Percentiles rank a stretch among this genome's conserved stretches.
These are phyloP conservation scores for Crithidia thermophila DNA, from an alignment of 208 protist species.

Conservation along the genomic window DNA sequence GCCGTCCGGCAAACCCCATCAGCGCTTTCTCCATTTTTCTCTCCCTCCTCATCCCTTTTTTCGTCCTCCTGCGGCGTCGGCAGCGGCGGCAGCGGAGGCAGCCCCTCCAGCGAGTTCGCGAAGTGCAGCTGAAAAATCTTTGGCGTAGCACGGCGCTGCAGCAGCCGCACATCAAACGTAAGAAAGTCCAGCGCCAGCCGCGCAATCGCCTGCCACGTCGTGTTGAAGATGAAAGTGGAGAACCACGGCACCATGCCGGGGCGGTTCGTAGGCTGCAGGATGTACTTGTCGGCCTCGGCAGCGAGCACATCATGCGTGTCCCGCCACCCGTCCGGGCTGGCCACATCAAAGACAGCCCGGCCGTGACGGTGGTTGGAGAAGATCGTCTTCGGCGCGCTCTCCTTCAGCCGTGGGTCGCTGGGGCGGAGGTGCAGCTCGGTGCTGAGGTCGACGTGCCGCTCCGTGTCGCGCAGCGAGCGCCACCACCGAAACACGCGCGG, in stretches of 20 bases:
- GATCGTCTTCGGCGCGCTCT: conserved; percentile 15
- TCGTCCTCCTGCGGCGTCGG: neutral
- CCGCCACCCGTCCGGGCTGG: conserved; percentile 15
- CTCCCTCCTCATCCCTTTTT: neutral
- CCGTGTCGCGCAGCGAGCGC: neutral
- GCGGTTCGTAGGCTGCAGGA: conserved; percentile 55
- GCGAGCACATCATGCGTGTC: conserved; percentile 20
- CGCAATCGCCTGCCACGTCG: conserved; percentile 61
- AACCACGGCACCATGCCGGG: conserved; percentile 88
- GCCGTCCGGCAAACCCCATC: no score
- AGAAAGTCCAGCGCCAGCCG: conserved; percentile 64
- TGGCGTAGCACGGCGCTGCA: conserved; percentile 42
- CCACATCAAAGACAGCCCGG: neutral
- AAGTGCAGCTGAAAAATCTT: conserved; percentile 74
- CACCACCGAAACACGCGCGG: conserved; percentile 12
- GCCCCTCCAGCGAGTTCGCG: conserved; percentile 1
- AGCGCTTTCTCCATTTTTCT: no score
- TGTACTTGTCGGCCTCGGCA: neutral
- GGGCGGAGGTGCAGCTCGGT: conserved; percentile 16
- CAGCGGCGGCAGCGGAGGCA: conserved; percentile 13
- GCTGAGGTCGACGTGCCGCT: neutral
- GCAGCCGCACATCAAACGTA: conserved; percentile 73
- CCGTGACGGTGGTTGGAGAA: conserved; percentile 1
- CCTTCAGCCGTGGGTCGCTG: conserved; percentile 19
- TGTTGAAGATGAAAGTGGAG: conserved; percentile 74